phyloP scores from a whole-genome alignment of 495 filamentous ascomycete species.

The Penicillium bialowiezense region DNA sequence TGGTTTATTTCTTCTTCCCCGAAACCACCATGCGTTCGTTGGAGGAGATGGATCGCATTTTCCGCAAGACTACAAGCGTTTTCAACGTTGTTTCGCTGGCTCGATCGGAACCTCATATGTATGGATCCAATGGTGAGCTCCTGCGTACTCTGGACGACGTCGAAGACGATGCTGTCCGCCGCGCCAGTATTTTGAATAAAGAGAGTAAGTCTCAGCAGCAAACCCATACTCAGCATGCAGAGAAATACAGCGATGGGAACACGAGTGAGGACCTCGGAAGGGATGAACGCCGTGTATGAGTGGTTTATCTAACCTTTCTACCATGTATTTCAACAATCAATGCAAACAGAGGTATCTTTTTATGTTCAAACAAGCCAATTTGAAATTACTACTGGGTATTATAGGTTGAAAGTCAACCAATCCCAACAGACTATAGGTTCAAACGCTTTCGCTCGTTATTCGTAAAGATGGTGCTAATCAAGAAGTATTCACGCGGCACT shows the following conservation, averaged over 20 bases:
- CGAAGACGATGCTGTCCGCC: slow-evolving; percentile 37
- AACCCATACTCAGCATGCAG: slow-evolving; percentile 21
- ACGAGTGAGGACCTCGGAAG: slow-evolving; percentile 29
- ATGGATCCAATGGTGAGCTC: slow-evolving; percentile 67
- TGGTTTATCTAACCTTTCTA: too few species aligned
- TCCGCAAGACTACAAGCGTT: slow-evolving; percentile 55
- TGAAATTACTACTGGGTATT: too few species aligned
- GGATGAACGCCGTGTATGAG: background rate
- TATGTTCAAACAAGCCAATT: too few species aligned
- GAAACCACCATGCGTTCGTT: slow-evolving; percentile 71
- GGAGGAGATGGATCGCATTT: slow-evolving; percentile 76
- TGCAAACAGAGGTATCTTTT: too few species aligned
- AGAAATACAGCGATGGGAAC: slow-evolving; percentile 32
- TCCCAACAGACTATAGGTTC: background rate
- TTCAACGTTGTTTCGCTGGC: slow-evolving; percentile 63
- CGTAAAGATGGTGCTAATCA: background rate
- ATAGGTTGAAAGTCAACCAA: too few species aligned
- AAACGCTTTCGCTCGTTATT: background rate
- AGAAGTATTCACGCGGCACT: background rate
- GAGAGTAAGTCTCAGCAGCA: slow-evolving; percentile 4
- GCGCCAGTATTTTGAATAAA: slow-evolving; percentile 27
- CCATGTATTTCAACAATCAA: background rate
- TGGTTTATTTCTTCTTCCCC: slow-evolving; percentile 73
- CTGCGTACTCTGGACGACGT: slow-evolving; percentile 38
- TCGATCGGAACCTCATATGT: slow-evolving; percentile 59